Percentiles rank a stretch among this genome's conserved stretches.
phyloP scores from a whole-genome alignment of 495 filamentous ascomycete genomes.

The Aspergillus mulundensis region DNA sequence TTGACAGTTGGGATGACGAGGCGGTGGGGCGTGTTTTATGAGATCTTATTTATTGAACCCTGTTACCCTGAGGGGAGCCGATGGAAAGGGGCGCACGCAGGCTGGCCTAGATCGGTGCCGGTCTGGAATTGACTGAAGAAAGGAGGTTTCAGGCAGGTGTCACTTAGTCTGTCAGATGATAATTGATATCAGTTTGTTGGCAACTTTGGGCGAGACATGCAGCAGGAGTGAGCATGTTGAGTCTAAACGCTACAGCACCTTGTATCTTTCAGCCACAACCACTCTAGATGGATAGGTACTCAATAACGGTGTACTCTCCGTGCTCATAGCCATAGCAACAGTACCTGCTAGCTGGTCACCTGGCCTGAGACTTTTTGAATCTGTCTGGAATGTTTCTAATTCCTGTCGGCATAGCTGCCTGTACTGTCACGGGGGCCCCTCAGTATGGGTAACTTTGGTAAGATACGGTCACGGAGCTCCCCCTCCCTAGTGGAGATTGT shows the following conservation, averaged over 20 bases:
- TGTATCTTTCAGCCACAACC: neutral
- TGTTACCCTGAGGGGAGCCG: neutral
- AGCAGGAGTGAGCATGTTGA: too few species aligned
- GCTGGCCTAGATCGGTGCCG: neutral
- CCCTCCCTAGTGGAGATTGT: neutral
- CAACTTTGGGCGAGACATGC: neutral
- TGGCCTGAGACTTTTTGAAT: neutral
- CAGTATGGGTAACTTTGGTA: neutral
- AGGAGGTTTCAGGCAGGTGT: neutral
- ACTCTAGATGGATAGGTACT: neutral
- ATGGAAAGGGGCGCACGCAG: neutral
- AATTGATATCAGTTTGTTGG: neutral
- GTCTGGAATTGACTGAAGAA: neutral
- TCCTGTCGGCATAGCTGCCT: neutral
- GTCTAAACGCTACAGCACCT: neutral
- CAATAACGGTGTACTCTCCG: too few species aligned
- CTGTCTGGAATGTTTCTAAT: neutral
- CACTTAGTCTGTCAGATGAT: neutral
- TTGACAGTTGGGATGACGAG: slow-evolving; percentile 2
- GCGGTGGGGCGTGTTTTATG: slow-evolving; percentile 3
- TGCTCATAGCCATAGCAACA: neutral
- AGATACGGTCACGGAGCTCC: slow-evolving; percentile 1
- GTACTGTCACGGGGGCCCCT: neutral
- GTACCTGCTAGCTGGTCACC: neutral
- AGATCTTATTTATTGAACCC: slow-evolving; percentile 10